These are phyloP conservation scores for Suillus lakei DNA, from an alignment of 768 basidiomycete species.

Conservation along the genomic window DNA sequence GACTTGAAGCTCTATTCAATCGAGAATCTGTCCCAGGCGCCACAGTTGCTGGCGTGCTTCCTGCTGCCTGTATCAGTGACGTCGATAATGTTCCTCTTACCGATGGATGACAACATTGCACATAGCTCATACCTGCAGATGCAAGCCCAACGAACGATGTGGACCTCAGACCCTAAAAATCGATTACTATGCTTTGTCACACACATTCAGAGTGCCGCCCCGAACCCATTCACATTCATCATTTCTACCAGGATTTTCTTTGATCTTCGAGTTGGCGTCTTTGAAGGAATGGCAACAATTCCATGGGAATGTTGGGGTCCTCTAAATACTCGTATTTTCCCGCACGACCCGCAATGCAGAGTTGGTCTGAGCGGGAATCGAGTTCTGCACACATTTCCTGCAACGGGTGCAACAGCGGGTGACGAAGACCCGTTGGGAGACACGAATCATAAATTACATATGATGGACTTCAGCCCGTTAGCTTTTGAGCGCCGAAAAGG, in stretches of 20 bases:
- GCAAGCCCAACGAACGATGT: neutral
- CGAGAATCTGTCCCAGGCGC: neutral
- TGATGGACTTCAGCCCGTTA: constrained; percentile 6
- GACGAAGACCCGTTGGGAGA: no score
- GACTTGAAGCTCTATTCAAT: neutral
- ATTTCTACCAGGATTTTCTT: constrained; percentile 68
- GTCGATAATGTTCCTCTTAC: no score
- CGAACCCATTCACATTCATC: neutral
- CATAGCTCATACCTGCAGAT: neutral
- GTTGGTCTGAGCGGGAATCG: constrained; percentile 3
- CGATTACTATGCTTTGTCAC: neutral
- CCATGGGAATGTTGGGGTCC: constrained; percentile 8
- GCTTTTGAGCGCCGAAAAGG: neutral
- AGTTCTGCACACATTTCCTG: neutral
- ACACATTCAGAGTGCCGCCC: neutral
- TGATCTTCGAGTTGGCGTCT: no score
- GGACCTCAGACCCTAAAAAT: neutral
- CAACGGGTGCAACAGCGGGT: neutral
- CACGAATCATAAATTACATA: neutral
- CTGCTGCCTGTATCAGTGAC: neutral
- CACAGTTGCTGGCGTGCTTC: neutral
- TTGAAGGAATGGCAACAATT: neutral
- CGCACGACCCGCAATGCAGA: neutral
- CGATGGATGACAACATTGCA: neutral
- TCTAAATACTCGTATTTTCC: constrained; percentile 3